A percentile compares a stretch with the other conserved stretches of the same genome.
Evolutionary conservation across 345 rosid species (phyloP).

Genomic region (Citrus trifoliata): DNA sequence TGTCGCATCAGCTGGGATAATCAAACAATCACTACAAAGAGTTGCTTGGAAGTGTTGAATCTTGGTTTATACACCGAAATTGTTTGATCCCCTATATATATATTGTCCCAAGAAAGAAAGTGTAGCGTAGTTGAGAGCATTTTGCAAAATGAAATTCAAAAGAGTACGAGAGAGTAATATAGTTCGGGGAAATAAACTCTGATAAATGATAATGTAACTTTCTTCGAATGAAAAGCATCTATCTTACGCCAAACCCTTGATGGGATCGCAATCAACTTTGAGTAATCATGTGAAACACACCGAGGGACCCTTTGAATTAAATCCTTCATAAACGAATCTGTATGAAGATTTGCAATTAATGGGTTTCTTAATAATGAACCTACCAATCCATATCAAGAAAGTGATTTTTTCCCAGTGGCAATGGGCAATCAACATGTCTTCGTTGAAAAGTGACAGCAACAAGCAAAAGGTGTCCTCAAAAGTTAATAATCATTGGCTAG

Average conservation of each 20-base stretch:
- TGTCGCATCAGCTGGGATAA: slow-evolving; percentile 38
- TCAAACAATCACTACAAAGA: slow-evolving; percentile 58
- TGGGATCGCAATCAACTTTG: background rate
- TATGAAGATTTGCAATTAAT: background rate
- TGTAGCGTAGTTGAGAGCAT: slow-evolving; percentile 8
- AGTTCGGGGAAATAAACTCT: slow-evolving; percentile 13
- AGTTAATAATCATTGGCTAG: background rate
- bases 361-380: background rate
- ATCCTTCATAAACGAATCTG: background rate
- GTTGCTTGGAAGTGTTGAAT: slow-evolving; percentile 55
- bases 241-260: background rate
- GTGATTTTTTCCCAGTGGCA: background rate
- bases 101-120: background rate
- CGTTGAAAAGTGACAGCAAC: background rate
- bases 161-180: slow-evolving; percentile 1
- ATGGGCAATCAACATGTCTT: background rate
- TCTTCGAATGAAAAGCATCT: background rate
- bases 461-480: background rate
- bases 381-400: background rate
- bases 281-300: background rate
- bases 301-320: background rate
- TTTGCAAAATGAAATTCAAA: background rate
- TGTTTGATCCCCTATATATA: slow-evolving; percentile 19
- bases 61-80: background rate
- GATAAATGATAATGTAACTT: background rate